These are phyloP conservation scores for Lecanicillium sp. DNA, from an alignment of 2,329 filamentous ascomycete genomes.

Conservation along the genomic window DNA sequence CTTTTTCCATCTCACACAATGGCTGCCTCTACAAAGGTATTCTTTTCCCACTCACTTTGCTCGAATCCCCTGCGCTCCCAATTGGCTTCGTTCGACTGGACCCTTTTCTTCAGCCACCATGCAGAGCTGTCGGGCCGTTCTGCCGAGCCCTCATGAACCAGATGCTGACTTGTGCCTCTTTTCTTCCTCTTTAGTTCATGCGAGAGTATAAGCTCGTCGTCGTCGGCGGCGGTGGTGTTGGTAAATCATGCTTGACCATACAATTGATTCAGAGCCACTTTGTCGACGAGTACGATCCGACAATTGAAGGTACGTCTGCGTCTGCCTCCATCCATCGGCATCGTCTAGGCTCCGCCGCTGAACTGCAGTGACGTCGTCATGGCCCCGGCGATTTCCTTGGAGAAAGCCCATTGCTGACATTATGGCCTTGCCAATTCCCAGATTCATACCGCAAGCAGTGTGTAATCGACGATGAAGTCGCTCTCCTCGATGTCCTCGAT, in stretches of 20 bases:
- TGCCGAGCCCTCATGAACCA: too few relatives aligned
- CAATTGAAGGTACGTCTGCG: slow-evolving; percentile 78
- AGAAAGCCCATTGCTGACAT: slow-evolving; percentile 6
- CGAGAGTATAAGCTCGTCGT: slow-evolving; percentile 95
- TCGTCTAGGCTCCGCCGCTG: background rate
- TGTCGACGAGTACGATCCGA: slow-evolving; percentile 98
- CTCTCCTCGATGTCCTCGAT: slow-evolving; percentile 93
- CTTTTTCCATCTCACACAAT: slow-evolving; percentile 3
- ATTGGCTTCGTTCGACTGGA: too few relatives aligned
- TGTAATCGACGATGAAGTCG: slow-evolving; percentile 96
- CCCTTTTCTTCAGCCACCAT: too few relatives aligned
- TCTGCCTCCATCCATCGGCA: background rate
- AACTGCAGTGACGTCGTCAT: background rate
- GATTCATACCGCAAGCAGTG: slow-evolving; percentile 99
- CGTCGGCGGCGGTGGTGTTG: slow-evolving; percentile 94
- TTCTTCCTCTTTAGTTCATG: slow-evolving; percentile 52
- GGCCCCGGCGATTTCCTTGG: background rate
- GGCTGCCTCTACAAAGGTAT: slow-evolving; percentile 10
- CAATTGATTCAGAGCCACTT: slow-evolving; percentile 95
- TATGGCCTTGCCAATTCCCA: slow-evolving; percentile 27
- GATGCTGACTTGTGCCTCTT: slow-evolving; percentile 3
- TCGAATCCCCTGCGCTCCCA: background rate
- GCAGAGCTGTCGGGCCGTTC: background rate
- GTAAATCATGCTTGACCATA: slow-evolving; percentile 98
- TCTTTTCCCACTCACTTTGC: background rate